Conservation (phyloP, 176 grass and related monocot species). For the Alopecurus myosuroides region DNA sequence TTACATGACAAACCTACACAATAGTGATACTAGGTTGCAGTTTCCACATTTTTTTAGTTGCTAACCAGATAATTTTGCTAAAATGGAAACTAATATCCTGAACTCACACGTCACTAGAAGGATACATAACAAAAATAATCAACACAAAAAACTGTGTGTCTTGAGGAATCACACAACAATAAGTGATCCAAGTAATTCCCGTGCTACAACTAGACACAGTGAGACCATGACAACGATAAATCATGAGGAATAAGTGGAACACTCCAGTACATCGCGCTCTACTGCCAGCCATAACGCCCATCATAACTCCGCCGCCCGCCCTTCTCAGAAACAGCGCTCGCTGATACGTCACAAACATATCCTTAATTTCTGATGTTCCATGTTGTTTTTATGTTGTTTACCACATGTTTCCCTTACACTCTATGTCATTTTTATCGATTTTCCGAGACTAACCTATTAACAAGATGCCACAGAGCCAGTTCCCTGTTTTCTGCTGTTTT, state of each 20-base stretch:
- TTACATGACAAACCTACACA: background rate
- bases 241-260: background rate
- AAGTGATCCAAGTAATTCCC: background rate
- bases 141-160: background rate
- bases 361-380: no score
- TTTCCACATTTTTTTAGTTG: background rate
- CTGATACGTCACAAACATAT: no score
- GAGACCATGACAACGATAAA: background rate
- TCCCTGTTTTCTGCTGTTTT: no score
- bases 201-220: background rate
- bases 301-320: background rate
- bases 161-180: background rate
- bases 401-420: no score
- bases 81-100: background rate
- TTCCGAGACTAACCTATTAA: no score
- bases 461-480: no score
- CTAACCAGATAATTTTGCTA: background rate
- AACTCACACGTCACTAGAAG: background rate
- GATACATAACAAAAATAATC: background rate
- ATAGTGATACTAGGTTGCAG: background rate
- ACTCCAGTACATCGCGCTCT: background rate
- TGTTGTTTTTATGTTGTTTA: no score
- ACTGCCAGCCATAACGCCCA: background rate
- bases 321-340: background rate
- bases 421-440: no score